phyloP scores from a whole-genome alignment of 495 filamentous ascomycete genomes.

The Paragyromitra xinjiangensis region DNA sequence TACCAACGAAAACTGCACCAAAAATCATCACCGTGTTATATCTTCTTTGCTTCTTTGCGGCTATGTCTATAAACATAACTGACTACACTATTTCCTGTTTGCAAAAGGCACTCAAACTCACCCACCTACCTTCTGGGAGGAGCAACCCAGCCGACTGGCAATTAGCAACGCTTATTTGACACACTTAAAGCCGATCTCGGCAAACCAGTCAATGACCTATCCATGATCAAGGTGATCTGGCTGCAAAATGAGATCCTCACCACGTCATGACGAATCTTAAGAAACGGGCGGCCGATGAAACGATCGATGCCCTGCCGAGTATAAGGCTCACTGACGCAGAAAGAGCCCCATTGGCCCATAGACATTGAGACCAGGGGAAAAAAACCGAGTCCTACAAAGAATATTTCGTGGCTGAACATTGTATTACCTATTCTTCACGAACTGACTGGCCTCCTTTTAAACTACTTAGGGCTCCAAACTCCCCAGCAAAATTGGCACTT shows the following conservation, averaged over 20 bases:
- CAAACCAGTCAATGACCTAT: constrained; percentile 69
- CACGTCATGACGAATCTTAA: constrained; percentile 75
- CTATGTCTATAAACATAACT: constrained; percentile 39
- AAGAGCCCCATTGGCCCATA: constrained; percentile 71
- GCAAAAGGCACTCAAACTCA: constrained; percentile 66
- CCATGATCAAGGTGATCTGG: constrained; percentile 40
- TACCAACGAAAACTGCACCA: background rate
- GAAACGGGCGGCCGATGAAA: constrained; percentile 84
- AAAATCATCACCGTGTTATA: constrained; percentile 1
- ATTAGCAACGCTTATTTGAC: constrained; percentile 71
- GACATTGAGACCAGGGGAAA: background rate
- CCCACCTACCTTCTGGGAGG: constrained; percentile 78
- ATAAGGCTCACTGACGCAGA: constrained; percentile 69
- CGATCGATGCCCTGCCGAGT: constrained; percentile 66
- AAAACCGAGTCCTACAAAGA: background rate
- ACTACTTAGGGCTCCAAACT: constrained; percentile 77
- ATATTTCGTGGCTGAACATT: background rate
- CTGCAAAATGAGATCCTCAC: constrained; percentile 67
- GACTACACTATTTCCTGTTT: constrained; percentile 21
- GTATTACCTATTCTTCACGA: background rate
- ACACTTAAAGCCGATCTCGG: constrained; percentile 78
- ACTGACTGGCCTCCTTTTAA: background rate
- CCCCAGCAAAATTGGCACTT: constrained; percentile 79
- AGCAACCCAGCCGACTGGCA: constrained; percentile 92
- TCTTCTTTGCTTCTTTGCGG: constrained; percentile 12